phyloP scores from a whole-genome alignment of 2,329 filamentous ascomycete species.

The Elsinoe batatas region DNA sequence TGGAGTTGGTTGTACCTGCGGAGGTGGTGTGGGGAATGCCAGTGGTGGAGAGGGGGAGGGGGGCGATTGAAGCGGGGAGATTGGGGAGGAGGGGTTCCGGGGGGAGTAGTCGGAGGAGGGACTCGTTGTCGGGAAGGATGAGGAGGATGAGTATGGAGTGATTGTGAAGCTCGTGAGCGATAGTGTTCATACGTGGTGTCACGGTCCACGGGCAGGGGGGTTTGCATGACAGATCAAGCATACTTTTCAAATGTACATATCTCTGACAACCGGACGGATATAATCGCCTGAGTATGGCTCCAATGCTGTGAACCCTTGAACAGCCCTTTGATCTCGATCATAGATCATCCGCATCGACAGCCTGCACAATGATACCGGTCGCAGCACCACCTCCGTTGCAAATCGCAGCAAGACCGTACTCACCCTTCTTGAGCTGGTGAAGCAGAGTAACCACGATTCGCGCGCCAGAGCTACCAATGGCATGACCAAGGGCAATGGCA shows the following conservation, averaged over 20 bases:
- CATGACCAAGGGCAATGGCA: constrained; percentile 85
- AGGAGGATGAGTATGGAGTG: constrained; percentile 7
- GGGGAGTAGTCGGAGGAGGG: not conserved
- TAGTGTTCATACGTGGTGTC: too few species aligned
- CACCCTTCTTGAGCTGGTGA: constrained; percentile 81
- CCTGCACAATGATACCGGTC: constrained; percentile 83
- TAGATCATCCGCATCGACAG: constrained; percentile 44
- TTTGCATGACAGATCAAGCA: not conserved
- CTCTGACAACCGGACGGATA: too few species aligned
- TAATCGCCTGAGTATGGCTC: too few species aligned
- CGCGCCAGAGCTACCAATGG: constrained; percentile 84
- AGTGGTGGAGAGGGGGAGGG: not conserved
- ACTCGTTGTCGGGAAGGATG: not conserved
- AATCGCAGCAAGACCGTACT: constrained; percentile 92
- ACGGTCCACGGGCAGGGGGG: not conserved
- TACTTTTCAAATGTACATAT: constrained; percentile 6
- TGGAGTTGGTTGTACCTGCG: not conserved
- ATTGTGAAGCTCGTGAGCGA: not conserved
- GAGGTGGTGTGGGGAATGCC: not conserved
- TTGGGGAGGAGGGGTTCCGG: not conserved
- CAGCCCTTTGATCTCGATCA: constrained; percentile 13
- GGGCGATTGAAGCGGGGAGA: not conserved
- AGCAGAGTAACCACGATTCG: constrained; percentile 82
- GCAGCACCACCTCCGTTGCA: constrained; percentile 95
- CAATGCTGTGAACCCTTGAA: too few species aligned